phyloP scores from a whole-genome alignment of 768 basidiomycete genomes.

The Russula emetica region DNA sequence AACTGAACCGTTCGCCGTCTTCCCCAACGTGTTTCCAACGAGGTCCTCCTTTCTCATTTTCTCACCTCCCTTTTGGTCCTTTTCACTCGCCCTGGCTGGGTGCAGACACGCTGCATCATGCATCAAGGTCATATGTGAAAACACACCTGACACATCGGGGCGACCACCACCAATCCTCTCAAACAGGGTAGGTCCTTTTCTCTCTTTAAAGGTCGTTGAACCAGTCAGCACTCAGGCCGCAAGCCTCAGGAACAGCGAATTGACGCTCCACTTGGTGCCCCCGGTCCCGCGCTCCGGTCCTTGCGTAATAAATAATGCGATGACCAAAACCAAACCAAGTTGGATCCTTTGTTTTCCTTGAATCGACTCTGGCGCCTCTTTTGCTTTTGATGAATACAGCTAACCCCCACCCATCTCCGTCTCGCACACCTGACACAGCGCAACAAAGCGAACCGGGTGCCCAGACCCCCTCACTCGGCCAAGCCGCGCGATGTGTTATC shows the following conservation, averaged over 20 bases:
- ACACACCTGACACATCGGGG: conserved; percentile 5
- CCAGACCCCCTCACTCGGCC: background rate
- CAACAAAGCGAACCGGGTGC: conserved; percentile 15
- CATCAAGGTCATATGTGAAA: conserved; percentile 3
- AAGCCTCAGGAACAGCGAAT: background rate
- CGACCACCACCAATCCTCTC: background rate
- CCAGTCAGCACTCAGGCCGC: background rate
- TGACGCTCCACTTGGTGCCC: background rate
- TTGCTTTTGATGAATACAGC: conserved; percentile 5
- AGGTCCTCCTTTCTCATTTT: conserved; percentile 1
- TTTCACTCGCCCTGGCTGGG: background rate
- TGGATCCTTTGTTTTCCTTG: conserved; percentile 1
- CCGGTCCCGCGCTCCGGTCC: conserved; percentile 11
- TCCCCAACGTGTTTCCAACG: conserved; percentile 23
- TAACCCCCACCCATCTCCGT: conserved; percentile 8
- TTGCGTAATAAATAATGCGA: conserved; percentile 3
- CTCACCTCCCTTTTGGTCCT: background rate
- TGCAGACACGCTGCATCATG: background rate
- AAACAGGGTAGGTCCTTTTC: background rate
- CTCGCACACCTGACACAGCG: conserved; percentile 3
- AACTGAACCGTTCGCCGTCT: conserved; percentile 7
- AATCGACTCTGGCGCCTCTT: conserved; percentile 10
- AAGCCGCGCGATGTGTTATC: background rate
- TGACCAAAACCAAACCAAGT: background rate
- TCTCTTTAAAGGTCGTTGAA: background rate